phyloP scores from a whole-genome alignment of 179 eudicot genomes.

The Nepenthes alata region DNA sequence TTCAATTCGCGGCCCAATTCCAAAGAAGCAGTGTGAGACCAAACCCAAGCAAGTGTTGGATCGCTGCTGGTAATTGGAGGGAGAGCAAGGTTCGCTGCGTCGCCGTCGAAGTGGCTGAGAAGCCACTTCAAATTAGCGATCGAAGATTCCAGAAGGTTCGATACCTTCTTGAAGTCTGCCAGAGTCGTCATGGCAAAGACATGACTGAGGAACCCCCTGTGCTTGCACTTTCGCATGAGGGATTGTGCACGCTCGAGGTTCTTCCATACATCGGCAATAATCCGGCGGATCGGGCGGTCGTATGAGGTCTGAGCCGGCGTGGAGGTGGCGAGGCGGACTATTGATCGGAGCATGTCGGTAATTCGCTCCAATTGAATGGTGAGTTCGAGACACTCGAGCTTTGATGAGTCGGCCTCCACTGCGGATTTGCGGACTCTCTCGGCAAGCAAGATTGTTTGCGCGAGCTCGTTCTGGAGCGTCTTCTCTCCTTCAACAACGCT shows the following conservation, averaged over 20 bases:
- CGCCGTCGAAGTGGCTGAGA: conserved; percentile 26
- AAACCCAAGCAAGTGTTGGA: conserved; percentile 52
- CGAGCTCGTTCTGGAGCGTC: conserved; percentile 24
- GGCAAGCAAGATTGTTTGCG: conserved; percentile 21
- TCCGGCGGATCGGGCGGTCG: conserved; percentile 57
- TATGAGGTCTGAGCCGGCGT: conserved; percentile 21
- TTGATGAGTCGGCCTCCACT: conserved; percentile 26
- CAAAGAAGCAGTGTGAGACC: conserved; percentile 48
- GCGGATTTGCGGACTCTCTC: conserved; percentile 28
- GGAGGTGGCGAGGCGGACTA: conserved; percentile 21
- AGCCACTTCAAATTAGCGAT: conserved; percentile 42
- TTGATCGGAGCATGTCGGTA: conserved; percentile 27
- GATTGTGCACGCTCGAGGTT: conserved; percentile 35
- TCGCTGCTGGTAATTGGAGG: conserved; percentile 48
- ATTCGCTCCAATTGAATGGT: conserved; percentile 17
- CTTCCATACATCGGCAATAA: conserved; percentile 25
- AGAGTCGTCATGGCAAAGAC: conserved; percentile 41
- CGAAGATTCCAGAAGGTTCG: conserved; percentile 29
- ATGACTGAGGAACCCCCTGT: conserved; percentile 28
- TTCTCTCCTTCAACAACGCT: conserved; percentile 6
- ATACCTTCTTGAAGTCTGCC: conserved; percentile 45
- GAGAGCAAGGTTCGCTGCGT: conserved; percentile 25
- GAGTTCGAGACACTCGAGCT: conserved; percentile 24
- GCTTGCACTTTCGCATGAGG: conserved; percentile 42
- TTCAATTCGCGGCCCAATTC: conserved; percentile 27